A percentile compares a stretch with the other conserved stretches of the same genome.
phyloP scores from a whole-genome alignment of 164 flowering plant species.

The Vitis riparia region DNA sequence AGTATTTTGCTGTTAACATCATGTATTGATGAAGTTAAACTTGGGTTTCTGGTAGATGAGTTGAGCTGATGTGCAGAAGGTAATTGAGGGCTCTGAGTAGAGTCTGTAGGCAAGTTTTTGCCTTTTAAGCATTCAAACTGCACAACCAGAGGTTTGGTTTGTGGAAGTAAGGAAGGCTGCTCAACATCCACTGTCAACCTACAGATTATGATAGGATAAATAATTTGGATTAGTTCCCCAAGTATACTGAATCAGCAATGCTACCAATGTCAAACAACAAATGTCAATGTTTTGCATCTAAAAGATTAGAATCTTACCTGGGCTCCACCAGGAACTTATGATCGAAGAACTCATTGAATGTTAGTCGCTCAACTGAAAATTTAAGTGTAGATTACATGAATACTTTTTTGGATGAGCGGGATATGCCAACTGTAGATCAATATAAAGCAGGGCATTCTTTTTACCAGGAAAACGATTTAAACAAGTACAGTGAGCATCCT shows the following conservation, averaged over 20 bases:
- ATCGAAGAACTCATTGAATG: constrained; percentile 64
- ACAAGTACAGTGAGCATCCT: background rate
- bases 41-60: constrained; percentile 7
- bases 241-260: background rate
- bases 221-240: background rate
- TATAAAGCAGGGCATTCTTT: background rate
- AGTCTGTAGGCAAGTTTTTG: constrained; percentile 15
- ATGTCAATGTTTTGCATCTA: background rate
- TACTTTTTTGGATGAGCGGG: background rate
- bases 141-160: constrained; percentile 6
- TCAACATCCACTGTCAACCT: constrained; percentile 30
- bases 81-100: constrained; percentile 16
- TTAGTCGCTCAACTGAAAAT: constrained; percentile 56
- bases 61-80: constrained; percentile 8
- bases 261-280: background rate
- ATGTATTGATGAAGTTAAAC: constrained; percentile 8
- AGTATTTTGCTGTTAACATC: background rate
- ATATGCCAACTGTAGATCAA: background rate
- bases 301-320: constrained; percentile 25
- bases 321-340: constrained; percentile 46
- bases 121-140: constrained; percentile 12
- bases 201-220: constrained; percentile 4
- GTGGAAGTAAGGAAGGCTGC: constrained; percentile 10
- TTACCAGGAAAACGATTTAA: background rate
- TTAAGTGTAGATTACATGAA: constrained; percentile 10